Evolutionary conservation across 768 basidiomycete genomes (phyloP).

Genomic region (Clitopilus hobsonii): DNA sequence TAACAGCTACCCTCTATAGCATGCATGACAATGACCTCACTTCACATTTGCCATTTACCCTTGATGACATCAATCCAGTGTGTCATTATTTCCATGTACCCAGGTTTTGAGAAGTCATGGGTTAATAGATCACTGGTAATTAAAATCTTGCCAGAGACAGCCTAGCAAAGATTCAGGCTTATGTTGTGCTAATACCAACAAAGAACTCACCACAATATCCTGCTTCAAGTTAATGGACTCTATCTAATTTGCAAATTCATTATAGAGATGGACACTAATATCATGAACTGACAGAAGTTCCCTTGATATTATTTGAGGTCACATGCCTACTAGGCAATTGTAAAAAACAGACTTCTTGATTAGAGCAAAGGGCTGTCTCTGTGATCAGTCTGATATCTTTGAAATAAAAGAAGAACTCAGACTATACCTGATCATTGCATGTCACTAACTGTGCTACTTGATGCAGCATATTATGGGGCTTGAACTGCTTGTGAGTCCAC

Average conservation of each 20-base stretch:
- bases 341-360: slow-evolving; percentile 4
- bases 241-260: slow-evolving; percentile 9
- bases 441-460: slow-evolving; percentile 9
- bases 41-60: slow-evolving; percentile 16
- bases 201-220: slow-evolving; percentile 1
- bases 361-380: slow-evolving; percentile 3
- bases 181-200: not conserved
- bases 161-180: slow-evolving; percentile 1
- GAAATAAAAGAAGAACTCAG: not conserved
- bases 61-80: slow-evolving; percentile 19
- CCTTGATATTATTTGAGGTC: not conserved
- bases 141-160: slow-evolving; percentile 15
- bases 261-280: slow-evolving; percentile 11
- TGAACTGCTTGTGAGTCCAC: slow-evolving; percentile 8
- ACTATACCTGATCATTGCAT: slow-evolving; percentile 11
- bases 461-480: slow-evolving; percentile 5
- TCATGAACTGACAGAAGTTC: slow-evolving; percentile 10
- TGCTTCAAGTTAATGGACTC: not conserved
- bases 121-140: slow-evolving; percentile 14
- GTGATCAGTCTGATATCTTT: not conserved
- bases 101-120: slow-evolving; percentile 11
- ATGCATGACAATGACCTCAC: slow-evolving; percentile 18
- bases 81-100: slow-evolving; percentile 10
- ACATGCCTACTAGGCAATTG: slow-evolving; percentile 8
- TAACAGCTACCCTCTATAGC: slow-evolving; percentile 11